Conservation (phyloP, 345 rosid genomes). For the Heritiera fomes region DNA sequence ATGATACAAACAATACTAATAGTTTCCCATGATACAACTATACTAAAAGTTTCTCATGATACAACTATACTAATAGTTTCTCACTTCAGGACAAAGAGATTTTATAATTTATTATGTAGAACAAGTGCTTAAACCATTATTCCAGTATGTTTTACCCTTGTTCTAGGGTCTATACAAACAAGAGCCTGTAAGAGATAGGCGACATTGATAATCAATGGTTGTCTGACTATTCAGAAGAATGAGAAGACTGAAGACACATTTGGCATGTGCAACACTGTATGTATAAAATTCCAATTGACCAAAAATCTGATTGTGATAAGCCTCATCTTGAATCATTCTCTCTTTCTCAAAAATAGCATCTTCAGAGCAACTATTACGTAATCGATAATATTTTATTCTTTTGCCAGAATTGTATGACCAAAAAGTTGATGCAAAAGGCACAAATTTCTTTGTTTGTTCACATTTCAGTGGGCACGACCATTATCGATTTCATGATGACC, state of each 20-base stretch:
- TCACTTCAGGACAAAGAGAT: not conserved
- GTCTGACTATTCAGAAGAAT: conserved; percentile 17
- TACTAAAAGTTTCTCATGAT: not conserved
- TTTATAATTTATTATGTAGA: not conserved
- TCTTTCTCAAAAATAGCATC: not conserved
- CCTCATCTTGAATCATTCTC: conserved; percentile 16
- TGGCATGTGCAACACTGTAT: conserved; percentile 9
- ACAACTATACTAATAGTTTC: not conserved
- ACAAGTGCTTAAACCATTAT: conserved; percentile 8
- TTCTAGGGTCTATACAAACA: not conserved
- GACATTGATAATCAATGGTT: conserved; percentile 7
- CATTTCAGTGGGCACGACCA: conserved; percentile 24
- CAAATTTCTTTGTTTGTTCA: not conserved
- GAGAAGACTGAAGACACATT: conserved; percentile 24
- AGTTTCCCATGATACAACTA: conserved; percentile 7
- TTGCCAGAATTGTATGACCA: conserved; percentile 16
- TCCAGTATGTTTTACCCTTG: not conserved
- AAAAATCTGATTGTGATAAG: conserved; percentile 24
- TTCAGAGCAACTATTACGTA: not conserved
- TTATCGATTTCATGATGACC: conserved; percentile 27
- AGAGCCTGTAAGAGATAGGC: not conserved
- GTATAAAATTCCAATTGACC: conserved; percentile 20
- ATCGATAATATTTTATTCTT: conserved; percentile 7
- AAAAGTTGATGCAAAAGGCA: conserved; percentile 25
- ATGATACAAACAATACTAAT: not conserved